Conservation (phyloP, 2,329 filamentous ascomycete species). For the Sphaerulina populicola region DNA sequence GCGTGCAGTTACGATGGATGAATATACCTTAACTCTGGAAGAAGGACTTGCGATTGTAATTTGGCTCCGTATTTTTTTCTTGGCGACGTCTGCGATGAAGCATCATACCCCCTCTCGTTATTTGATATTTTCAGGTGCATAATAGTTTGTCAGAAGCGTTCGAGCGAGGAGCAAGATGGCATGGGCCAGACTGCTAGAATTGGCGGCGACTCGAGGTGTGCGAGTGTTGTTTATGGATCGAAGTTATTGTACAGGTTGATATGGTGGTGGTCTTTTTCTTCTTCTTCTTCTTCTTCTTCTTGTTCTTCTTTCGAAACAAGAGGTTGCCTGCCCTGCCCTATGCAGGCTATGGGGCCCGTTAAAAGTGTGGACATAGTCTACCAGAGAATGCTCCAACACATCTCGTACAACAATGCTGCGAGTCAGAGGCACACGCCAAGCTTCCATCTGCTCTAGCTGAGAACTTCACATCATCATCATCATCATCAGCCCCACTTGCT, state of each 20-base stretch:
- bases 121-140: background rate
- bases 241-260: background rate
- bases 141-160: slow-evolving; percentile 9
- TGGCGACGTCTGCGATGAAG: slow-evolving; percentile 9
- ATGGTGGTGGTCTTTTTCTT: background rate
- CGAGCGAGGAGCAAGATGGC: slow-evolving; percentile 8
- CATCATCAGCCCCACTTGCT: background rate
- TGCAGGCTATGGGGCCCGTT: too few relatives aligned
- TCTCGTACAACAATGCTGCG: background rate
- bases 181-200: background rate
- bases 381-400: background rate
- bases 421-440: slow-evolving; percentile 3
- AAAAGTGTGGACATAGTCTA: too few relatives aligned
- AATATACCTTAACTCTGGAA: background rate
- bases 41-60: background rate
- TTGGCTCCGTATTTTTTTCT: slow-evolving; percentile 3
- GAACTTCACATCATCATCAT: background rate
- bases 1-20: slow-evolving; percentile 1
- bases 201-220: background rate
- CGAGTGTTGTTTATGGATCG: background rate
- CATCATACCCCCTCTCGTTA: slow-evolving; percentile 21
- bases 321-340: too few relatives aligned
- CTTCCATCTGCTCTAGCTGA: background rate
- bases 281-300: background rate
- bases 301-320: background rate